These are phyloP conservation scores for Hibiscus tridactylites DNA, from an alignment of 345 rosid species.

Conservation along the genomic window DNA sequence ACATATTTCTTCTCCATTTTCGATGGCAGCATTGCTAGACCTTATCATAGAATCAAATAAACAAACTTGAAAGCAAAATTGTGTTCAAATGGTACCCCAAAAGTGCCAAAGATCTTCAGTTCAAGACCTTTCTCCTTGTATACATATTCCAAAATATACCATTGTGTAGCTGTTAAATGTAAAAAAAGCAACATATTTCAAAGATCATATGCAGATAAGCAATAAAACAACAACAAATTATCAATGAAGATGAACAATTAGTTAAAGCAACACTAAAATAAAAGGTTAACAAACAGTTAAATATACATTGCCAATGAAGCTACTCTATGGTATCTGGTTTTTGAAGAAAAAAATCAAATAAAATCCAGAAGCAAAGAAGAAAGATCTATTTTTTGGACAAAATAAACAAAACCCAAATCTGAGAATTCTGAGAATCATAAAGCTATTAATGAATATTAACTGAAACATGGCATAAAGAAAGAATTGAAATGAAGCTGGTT, in stretches of 20 bases:
- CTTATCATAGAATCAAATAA: background rate
- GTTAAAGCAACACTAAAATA: background rate
- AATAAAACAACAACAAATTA: background rate
- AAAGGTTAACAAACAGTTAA: slow-evolving; percentile 7
- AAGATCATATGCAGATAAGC: background rate
- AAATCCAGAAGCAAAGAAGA: background rate
- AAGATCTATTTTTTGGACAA: background rate
- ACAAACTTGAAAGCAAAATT: background rate
- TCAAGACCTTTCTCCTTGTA: slow-evolving; percentile 1
- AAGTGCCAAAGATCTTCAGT: background rate
- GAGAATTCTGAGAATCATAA: background rate
- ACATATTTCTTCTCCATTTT: slow-evolving; percentile 95
- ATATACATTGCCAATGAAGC: slow-evolving; percentile 3
- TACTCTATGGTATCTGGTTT: background rate
- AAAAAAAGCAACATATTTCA: slow-evolving; percentile 11
- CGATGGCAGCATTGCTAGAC: slow-evolving; percentile 51
- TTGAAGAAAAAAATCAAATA: background rate
- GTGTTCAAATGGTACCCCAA: background rate
- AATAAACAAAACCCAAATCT: slow-evolving; percentile 3
- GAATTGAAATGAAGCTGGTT: background rate
- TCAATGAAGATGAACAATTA: background rate
- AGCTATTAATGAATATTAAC: background rate
- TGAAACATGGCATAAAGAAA: background rate
- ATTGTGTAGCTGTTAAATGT: slow-evolving; percentile 19
- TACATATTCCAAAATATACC: slow-evolving; percentile 4